Percentiles rank a stretch among this genome's conserved stretches.
These are phyloP conservation scores for Neurospora sp. DNA, from an alignment of 495 filamentous ascomycete species.

Conservation along the genomic window DNA sequence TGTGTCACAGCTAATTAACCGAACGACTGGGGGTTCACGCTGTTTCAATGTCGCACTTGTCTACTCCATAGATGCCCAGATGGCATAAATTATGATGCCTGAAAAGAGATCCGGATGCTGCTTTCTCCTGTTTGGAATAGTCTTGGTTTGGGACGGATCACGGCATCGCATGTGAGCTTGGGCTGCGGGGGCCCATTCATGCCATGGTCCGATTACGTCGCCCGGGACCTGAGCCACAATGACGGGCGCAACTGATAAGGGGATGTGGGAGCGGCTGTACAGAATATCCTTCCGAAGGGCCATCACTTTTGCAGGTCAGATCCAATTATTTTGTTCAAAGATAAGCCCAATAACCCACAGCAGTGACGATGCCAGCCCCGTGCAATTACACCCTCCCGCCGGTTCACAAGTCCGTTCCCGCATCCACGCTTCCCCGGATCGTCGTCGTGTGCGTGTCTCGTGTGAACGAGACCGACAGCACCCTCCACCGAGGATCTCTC, in stretches of 20 bases:
- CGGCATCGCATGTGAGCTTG: slow-evolving; percentile 4
- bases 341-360: not conserved
- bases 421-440: not conserved
- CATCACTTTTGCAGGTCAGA: too few relatives aligned
- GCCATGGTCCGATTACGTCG: slow-evolving; percentile 6
- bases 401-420: not conserved
- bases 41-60: not conserved
- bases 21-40: not conserved
- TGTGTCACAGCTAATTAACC: not conserved
- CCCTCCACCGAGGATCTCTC: not conserved
- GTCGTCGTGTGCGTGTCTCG: not conserved
- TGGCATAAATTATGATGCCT: not conserved
- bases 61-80: not conserved
- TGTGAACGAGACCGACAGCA: not conserved
- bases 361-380: slow-evolving; percentile 3
- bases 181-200: not conserved
- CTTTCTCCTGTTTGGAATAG: not conserved
- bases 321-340: not conserved
- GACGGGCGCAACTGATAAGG: not conserved
- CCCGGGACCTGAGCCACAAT: slow-evolving; percentile 1
- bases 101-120: not conserved
- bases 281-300: not conserved
- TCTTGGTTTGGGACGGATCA: not conserved
- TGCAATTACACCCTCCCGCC: not conserved
- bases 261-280: not conserved